Conservation (phyloP, 306 rosid genomes). For the Quercus bicolor region DNA sequence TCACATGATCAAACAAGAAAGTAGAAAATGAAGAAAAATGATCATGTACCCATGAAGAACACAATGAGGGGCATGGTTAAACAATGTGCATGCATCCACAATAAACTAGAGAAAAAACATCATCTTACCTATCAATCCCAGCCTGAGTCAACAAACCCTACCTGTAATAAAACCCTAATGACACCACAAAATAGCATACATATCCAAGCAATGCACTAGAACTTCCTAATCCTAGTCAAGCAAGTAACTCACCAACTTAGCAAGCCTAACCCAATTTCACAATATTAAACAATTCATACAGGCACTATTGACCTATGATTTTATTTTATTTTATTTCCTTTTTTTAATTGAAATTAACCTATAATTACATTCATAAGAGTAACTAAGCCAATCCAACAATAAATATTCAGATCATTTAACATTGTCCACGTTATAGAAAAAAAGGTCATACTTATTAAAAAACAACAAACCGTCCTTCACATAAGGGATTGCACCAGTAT, state of each 20-base stretch:
- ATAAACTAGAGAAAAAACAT: neutral
- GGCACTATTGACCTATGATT: neutral
- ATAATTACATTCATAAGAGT: neutral
- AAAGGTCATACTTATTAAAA: conserved; percentile 60
- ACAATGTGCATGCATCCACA: neutral
- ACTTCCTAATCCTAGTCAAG: neutral
- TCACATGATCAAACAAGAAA: neutral
- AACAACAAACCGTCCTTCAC: conserved; percentile 81
- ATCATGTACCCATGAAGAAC: neutral
- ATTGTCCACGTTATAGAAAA: neutral
- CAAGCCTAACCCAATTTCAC: neutral
- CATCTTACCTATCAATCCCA: neutral
- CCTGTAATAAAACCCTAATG: neutral
- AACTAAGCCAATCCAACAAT: neutral
- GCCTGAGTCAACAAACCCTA: neutral
- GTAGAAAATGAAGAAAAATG: neutral
- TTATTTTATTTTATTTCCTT: too few species aligned
- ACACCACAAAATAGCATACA: neutral
- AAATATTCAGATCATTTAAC: neutral
- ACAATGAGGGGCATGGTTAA: neutral
- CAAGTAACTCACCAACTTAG: neutral
- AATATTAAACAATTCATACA: neutral
- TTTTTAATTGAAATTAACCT: too few species aligned
- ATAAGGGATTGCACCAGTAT: conserved; percentile 54
- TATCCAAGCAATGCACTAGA: neutral